Conservation (phyloP, 2,329 filamentous ascomycete species). For the Tetracladium maxilliforme region DNA sequence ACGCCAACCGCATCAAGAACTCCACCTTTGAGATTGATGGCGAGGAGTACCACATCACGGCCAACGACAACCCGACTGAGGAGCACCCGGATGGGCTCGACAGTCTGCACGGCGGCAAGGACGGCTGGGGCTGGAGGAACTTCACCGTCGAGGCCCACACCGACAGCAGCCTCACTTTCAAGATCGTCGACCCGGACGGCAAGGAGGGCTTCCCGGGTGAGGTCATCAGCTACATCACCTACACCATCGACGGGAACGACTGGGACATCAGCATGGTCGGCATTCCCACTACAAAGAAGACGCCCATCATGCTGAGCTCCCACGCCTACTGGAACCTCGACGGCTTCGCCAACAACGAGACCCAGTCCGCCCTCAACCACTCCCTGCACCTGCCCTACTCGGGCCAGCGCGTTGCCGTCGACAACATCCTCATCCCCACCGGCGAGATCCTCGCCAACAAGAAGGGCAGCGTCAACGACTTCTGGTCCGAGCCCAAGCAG, state of each 20-base stretch:
- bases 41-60: conserved; percentile 36
- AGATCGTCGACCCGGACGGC: conserved; percentile 56
- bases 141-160: conserved; percentile 62
- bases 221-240: conserved; percentile 61
- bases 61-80: conserved; percentile 47
- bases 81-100: conserved; percentile 37
- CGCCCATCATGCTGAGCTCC: conserved; percentile 67
- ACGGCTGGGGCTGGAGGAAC: conserved; percentile 67
- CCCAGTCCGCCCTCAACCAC: conserved; percentile 51
- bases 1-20: conserved; percentile 73
- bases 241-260: conserved; percentile 48
- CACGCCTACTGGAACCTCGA: conserved; percentile 73
- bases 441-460: conserved; percentile 60
- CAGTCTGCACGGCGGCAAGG: conserved; percentile 54
- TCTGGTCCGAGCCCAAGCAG: conserved; percentile 71
- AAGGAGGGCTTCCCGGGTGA: conserved; percentile 68
- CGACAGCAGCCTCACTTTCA: conserved; percentile 56
- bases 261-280: conserved; percentile 66
- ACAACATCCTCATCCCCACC: conserved; percentile 61
- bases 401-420: conserved; percentile 51
- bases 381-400: conserved; percentile 60
- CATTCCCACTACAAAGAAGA: conserved; percentile 56
- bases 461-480: conserved; percentile 57
- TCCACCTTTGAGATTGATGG: conserved; percentile 57
- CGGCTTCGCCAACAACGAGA: conserved; percentile 61